Base-by-base conservation (phyloP, 768 basidiomycete genomes). In the Auriscalpium microsporum region DNA sequence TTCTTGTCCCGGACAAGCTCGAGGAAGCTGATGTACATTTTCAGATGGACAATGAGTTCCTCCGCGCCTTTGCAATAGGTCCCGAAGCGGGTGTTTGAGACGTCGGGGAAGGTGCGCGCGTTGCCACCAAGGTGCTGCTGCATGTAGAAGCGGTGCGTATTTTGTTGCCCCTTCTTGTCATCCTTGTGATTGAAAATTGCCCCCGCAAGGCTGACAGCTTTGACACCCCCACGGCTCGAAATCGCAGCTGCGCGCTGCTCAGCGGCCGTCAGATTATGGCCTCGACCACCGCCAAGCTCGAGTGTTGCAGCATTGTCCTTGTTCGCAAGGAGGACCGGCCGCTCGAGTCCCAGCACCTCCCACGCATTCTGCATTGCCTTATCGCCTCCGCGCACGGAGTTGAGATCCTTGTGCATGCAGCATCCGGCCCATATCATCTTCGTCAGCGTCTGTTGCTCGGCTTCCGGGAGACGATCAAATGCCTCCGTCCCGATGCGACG, bases 71-170 rank as follows among this genome's bases (percentile, higher is more conserved):
- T 53, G n/a, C 56, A 56, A 47, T 58, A 48, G 6, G 54, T 56
- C 42, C 58, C 58, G 48, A 58, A 68, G 0, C 62, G 61, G 10
- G 51, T 65, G 23, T 65, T 67, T 42, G 61, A 63, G 1, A 63
- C 62, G 46, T 66, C 62, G 2, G 66, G 66, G 44, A 61, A 68
- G 4, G 28, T 28, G 16, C 48, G 42, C 4, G 38, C n/a, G 11
- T 34, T 16, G 21, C 55, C 52, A 3, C 56, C 54, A 10, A 56
- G 14, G 23, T 38, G 5, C 16, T 40, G 8, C n/a, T 40, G 10
- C 21, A 52, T 17, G 9, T 16, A 52, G 11, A 7, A 21, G 7
- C 37, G 17, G 16, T 40, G 9, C 17, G 16, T 52, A 16, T 44
- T 19, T n/a, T 52, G 50, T 23, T 52, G 50, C 1, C 50, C 50